Evolutionary conservation across 176 grass and related monocot species (phyloP), one percentile per base, ranked within the genome.

Genomic region (Chrysopogon serrulatus): DNA sequence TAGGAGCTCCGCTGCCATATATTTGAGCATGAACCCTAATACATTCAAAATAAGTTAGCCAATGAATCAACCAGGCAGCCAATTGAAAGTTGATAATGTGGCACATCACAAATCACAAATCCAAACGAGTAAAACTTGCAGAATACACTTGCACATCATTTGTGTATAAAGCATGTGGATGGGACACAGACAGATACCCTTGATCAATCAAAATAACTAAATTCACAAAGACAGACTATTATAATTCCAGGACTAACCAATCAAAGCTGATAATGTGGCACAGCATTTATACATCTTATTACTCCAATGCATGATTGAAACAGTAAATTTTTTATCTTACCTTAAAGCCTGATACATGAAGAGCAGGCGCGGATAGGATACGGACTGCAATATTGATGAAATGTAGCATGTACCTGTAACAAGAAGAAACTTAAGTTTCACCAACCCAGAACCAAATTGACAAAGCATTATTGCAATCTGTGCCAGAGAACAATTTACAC

Each of bases 301-400:
- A 83, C 32, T 65, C 43, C 26, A 75, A 56, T n/a, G 31, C 34
- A 27, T 23, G 64, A 11, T 51, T 57, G 23, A 11, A 68, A 19
- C 68, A 69, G 37, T 30, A 42, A 63, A 62, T 54, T 81, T 81
- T 75, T 57, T 53, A 87, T 83, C 91, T 94, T 88, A 99, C 96
- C 91, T 91, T 94, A 89, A 99, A 99, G 73, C 96, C 96, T 28
- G 93, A 88, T 90, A 92, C 81, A 86, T 99, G 93, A 87, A 99
- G 96, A 66, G 84, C 65, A 68, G 96, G 96, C 63, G 93, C 96
- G 10, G 91, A 87, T 83, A 99, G 85, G 81, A 83, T 90, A 86
- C 88, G 91, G 43, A 99, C 87, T 86, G 85, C 81, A 63, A 99
- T 87, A 82, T 92, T 99, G 79, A 99, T 68, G 27, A 96, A 74